phyloP scores from a whole-genome alignment of 1,139 yeast genomes.

The Sporopachydermia cereana region DNA sequence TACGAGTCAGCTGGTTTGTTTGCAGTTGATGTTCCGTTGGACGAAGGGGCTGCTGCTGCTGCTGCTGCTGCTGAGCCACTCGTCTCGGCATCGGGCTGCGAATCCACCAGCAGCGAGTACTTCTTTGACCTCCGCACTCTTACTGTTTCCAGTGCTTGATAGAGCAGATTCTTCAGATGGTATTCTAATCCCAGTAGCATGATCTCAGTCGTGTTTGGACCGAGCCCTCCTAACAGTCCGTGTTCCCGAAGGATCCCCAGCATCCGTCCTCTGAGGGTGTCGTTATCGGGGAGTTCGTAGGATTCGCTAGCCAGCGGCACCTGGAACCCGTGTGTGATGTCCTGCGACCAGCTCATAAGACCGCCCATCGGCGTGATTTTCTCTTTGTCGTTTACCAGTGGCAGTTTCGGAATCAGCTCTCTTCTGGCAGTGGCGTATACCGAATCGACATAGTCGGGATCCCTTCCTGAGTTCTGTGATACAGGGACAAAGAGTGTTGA shows the following conservation, averaged over 20 bases:
- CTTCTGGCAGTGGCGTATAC: conserved; percentile 56
- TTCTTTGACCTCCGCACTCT: conserved; percentile 41
- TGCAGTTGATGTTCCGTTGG: conserved; percentile 8
- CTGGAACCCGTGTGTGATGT: conserved; percentile 80
- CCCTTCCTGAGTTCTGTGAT: conserved; percentile 56
- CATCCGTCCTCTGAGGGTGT: conserved; percentile 55
- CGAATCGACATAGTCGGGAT: conserved; percentile 15
- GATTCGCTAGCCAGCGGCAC: conserved; percentile 72
- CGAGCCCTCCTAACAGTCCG: conserved; percentile 78
- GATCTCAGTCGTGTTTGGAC: conserved; percentile 65
- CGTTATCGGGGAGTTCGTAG: conserved; percentile 75
- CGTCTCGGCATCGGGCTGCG: conserved; percentile 11
- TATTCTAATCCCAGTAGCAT: conserved; percentile 67
- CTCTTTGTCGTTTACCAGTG: conserved; percentile 44
- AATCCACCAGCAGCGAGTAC: conserved; percentile 24
- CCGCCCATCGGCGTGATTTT: conserved; percentile 28
- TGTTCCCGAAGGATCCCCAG: conserved; percentile 82
- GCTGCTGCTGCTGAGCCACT: conserved; percentile 7
- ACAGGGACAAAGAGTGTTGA: no score
- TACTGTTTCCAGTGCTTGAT: conserved; percentile 63
- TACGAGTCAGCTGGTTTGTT: conserved; percentile 16
- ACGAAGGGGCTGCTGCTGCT: conserved; percentile 8
- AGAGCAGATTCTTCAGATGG: conserved; percentile 64
- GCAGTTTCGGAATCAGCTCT: conserved; percentile 77
- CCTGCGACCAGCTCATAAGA: conserved; percentile 84